Evolutionary conservation across 805 yeast genomes (phyloP).

Genomic region (Pichia exigua): DNA sequence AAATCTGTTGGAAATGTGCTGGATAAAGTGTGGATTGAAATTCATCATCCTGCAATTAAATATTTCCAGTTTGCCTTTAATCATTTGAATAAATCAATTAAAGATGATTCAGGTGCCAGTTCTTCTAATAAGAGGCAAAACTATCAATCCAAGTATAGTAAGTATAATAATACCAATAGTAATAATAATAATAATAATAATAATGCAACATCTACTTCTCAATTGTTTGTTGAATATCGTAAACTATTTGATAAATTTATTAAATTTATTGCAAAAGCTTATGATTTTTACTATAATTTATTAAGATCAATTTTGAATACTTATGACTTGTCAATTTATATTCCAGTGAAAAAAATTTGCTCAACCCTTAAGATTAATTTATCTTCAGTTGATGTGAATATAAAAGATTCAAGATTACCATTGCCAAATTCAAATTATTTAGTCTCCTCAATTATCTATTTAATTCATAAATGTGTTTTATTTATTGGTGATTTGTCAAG

Average conservation of each 20-base stretch:
- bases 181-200: neutral
- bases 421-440: slow-evolving; percentile 7
- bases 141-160: slow-evolving; percentile 9
- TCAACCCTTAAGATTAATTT: slow-evolving; percentile 19
- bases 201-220: slow-evolving; percentile 1
- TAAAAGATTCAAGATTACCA: slow-evolving; percentile 5
- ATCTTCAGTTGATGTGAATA: neutral
- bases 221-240: slow-evolving; percentile 42
- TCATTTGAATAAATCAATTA: slow-evolving; percentile 13
- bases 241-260: slow-evolving; percentile 45
- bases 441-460: slow-evolving; percentile 28
- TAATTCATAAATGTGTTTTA: slow-evolving; percentile 42
- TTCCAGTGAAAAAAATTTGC: slow-evolving; percentile 26
- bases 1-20: slow-evolving; percentile 29
- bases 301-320: slow-evolving; percentile 33
- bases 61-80: slow-evolving; percentile 38
- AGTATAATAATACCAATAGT: neutral
- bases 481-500: slow-evolving; percentile 54
- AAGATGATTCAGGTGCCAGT: neutral
- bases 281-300: slow-evolving; percentile 39
- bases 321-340: slow-evolving; percentile 32
- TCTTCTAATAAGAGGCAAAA: neutral
- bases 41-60: slow-evolving; percentile 59
- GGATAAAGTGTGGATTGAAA: slow-evolving; percentile 50
- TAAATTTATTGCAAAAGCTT: slow-evolving; percentile 40